phyloP scores from a whole-genome alignment of 306 rosid species.

The Rosa persica region DNA sequence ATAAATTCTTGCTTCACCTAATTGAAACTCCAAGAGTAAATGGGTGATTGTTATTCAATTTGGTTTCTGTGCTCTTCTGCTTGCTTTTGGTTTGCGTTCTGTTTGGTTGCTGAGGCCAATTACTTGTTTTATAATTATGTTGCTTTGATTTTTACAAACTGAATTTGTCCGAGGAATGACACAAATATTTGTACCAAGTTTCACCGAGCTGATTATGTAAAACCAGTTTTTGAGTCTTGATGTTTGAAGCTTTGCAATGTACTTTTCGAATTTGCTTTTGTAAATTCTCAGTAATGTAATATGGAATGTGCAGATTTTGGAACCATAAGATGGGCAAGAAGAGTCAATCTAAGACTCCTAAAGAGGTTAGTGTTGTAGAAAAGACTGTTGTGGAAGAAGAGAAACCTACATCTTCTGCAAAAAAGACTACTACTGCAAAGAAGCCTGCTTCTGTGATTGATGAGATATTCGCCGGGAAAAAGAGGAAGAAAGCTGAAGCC shows the following conservation, averaged over 20 bases:
- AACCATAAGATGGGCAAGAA: slow-evolving; percentile 13
- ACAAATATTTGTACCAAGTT: neutral
- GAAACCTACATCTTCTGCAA: slow-evolving; percentile 29
- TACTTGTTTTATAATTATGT: too few species aligned
- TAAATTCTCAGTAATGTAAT: neutral
- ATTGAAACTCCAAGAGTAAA: too few species aligned
- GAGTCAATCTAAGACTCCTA: slow-evolving; percentile 10
- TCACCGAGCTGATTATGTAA: neutral
- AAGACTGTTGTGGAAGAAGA: slow-evolving; percentile 30
- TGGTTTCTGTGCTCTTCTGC: neutral
- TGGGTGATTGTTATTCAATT: neutral
- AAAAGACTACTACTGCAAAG: slow-evolving; percentile 17
- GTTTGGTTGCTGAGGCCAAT: too few species aligned
- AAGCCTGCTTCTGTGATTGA: slow-evolving; percentile 56
- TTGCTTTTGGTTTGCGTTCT: too few species aligned
- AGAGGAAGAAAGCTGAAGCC: slow-evolving; percentile 50
- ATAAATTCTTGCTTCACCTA: too few species aligned
- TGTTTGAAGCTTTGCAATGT: neutral
- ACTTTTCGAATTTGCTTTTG: neutral
- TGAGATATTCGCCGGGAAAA: slow-evolving; percentile 62
- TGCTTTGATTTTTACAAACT: too few species aligned
- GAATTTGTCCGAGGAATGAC: too few species aligned
- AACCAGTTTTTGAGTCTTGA: neutral
- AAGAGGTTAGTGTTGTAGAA: slow-evolving; percentile 21
- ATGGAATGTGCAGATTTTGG: slow-evolving; percentile 6